These are phyloP conservation scores for Blastocladiella emersonii DNA, from an alignment of 371 early-diverging fungal genomes.

Conservation along the genomic window DNA sequence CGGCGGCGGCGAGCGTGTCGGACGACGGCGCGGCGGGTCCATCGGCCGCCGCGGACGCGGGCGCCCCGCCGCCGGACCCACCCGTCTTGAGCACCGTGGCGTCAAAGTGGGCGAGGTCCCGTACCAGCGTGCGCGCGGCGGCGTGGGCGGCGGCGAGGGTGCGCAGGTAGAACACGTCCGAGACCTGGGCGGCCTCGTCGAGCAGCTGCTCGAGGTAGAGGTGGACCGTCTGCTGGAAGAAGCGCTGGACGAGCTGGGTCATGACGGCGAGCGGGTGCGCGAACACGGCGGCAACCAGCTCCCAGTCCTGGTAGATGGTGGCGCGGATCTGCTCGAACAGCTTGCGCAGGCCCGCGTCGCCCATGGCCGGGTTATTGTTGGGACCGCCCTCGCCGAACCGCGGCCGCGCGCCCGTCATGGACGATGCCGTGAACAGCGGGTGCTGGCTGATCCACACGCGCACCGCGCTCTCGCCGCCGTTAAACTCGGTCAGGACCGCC, in stretches of 20 bases:
- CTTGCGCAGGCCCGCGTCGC: constrained; percentile 59
- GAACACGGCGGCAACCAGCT: constrained; percentile 75
- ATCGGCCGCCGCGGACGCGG: too few species aligned
- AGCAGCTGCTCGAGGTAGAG: constrained; percentile 65
- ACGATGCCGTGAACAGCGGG: constrained; percentile 60
- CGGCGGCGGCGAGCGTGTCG: too few species aligned
- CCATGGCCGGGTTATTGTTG: constrained; percentile 1
- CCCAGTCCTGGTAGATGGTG: constrained; percentile 72
- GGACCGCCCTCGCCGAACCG: background rate
- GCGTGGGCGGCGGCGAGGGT: constrained; percentile 58
- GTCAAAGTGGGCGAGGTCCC: constrained; percentile 54
- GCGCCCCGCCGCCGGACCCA: too few species aligned
- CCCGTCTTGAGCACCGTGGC: constrained; percentile 19
- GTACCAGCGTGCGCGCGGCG: constrained; percentile 55
- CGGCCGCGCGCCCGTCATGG: too few species aligned
- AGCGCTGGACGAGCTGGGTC: constrained; percentile 81
- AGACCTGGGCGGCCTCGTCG: constrained; percentile 47
- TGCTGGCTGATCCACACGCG: constrained; percentile 93
- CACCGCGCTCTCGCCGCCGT: constrained; percentile 86
- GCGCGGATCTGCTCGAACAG: constrained; percentile 69
- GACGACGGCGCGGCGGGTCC: too few species aligned
- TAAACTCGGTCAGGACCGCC: constrained; percentile 75
- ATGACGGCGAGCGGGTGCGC: constrained; percentile 82
- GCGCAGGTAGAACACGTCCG: constrained; percentile 62
- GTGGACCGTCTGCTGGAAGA: constrained; percentile 92